Percentiles rank a stretch among this genome's conserved stretches.
Conservation (phyloP, 1,284 basidiomycete species). For the Ustilago bromivora region DNA sequence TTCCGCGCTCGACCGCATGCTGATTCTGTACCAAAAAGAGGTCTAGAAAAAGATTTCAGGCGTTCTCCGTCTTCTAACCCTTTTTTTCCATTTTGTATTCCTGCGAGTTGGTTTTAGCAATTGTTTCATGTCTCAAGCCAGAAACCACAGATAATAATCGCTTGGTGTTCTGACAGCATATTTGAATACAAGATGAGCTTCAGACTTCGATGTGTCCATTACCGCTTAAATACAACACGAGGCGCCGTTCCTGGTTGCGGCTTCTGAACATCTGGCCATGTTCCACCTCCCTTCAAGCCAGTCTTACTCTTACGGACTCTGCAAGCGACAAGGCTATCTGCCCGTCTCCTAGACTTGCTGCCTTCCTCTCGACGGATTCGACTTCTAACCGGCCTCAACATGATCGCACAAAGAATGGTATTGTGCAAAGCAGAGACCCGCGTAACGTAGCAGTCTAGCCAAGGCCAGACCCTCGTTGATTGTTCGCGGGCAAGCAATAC, state of each 20-base stretch:
- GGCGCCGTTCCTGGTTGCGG: slow-evolving; percentile 3
- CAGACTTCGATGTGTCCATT: slow-evolving; percentile 5
- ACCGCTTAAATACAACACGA: slow-evolving; percentile 12
- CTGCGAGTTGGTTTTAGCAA: background rate
- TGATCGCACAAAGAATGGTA: background rate
- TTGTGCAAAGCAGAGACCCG: background rate
- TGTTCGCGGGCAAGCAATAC: background rate
- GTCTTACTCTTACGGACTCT: slow-evolving; percentile 2
- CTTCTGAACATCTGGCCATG: slow-evolving; percentile 9
- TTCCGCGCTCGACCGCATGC: background rate
- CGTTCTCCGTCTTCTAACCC: slow-evolving; percentile 15
- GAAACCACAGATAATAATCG: background rate
- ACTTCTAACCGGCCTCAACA: background rate
- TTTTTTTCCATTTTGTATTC: background rate
- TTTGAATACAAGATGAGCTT: background rate
- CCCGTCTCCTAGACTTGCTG: background rate
- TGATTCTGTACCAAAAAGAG: background rate
- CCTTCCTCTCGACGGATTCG: background rate
- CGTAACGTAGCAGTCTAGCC: background rate
- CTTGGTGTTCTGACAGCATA: background rate
- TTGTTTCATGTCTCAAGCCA: background rate
- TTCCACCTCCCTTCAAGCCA: slow-evolving; percentile 21
- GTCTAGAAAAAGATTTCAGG: slow-evolving; percentile 22
- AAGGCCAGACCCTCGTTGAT: background rate
- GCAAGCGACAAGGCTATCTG: background rate